Evolutionary conservation across 2,329 filamentous ascomycete species (phyloP), one percentile per base, ranked within the genome.

Genomic region (Monosporascus cannonballus): DNA sequence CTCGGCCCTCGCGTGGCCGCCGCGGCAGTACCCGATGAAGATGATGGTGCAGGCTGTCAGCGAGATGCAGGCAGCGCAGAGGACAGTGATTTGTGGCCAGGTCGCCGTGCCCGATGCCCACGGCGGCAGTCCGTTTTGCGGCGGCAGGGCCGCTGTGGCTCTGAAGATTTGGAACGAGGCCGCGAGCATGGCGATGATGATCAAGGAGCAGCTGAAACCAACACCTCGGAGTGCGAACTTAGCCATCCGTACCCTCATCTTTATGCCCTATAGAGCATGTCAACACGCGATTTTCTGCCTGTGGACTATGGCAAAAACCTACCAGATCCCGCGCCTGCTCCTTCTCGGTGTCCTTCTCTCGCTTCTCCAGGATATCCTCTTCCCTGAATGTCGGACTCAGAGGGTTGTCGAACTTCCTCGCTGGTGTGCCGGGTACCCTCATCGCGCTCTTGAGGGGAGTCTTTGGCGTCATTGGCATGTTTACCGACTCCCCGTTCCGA

Each of bases 201-300:
- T 96, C 55, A 97, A 79, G 70, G 89, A 93, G 78, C 94, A 99
- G 71, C 90, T 91, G 72, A 99, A 97, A 79, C 93, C 96, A 73
- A 97, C 89, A 52, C 90, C 87, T 59, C 94, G 87, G n/a, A 99
- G 85, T 57, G 96, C 83, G 63, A 97, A 86, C 76, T 99, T 99
- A 61, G 93, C 94, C 71, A 97, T 79, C 47, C 94, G 85, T 36
- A 97, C 92, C 61, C 90, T 84, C 37, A 86, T 86, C 76, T 96
- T 97, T 70, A 96, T 83, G 86, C 89, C 95, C 93, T 96, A 67
- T 47, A 54, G 6, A 4, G 42, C 27, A 51, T 61, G 62, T 72
- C 62, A 69, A 62, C 65, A 57, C 69, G 78, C 69, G 77, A 68
- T 20, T 51, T 51, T 45, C 22, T 9, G 11, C 30, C 27, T 6